A percentile compares a stretch with the other conserved stretches of the same genome.
phyloP scores from a whole-genome alignment of 345 rosid species.

The Eucalyptus regnans region DNA sequence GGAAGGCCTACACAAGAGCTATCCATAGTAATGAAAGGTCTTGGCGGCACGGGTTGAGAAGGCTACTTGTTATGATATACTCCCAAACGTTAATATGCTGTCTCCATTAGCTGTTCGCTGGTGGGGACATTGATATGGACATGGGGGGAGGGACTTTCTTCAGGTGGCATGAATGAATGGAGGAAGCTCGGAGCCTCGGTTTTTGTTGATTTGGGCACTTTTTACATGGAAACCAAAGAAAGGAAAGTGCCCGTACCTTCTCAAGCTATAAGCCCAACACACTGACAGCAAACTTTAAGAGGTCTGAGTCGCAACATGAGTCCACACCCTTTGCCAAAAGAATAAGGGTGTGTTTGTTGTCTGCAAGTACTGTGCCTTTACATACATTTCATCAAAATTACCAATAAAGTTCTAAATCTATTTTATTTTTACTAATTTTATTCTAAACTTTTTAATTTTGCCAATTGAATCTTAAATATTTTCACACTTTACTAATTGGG shows the following conservation, averaged over 20 bases:
- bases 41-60: not conserved
- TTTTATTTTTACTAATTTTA: too few relatives aligned
- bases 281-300: not conserved
- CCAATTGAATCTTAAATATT: too few relatives aligned
- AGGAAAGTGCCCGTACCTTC: not conserved
- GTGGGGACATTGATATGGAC: not conserved
- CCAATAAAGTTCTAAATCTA: not conserved
- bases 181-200: not conserved
- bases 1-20: not conserved
- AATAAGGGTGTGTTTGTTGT: not conserved
- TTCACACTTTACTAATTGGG: too few relatives aligned
- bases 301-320: not conserved
- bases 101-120: not conserved
- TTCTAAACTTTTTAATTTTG: rapidly evolving
- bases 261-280: not conserved
- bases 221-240: not conserved
- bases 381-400: not conserved
- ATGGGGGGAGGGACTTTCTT: not conserved
- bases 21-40: not conserved
- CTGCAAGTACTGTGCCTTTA: not conserved
- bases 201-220: not conserved
- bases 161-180: not conserved
- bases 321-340: not conserved
- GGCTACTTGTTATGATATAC: not conserved
- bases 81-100: not conserved